Base-by-base conservation (phyloP, 2,329 filamentous ascomycete genomes). In the Pseudopithomyces maydicus region DNA sequence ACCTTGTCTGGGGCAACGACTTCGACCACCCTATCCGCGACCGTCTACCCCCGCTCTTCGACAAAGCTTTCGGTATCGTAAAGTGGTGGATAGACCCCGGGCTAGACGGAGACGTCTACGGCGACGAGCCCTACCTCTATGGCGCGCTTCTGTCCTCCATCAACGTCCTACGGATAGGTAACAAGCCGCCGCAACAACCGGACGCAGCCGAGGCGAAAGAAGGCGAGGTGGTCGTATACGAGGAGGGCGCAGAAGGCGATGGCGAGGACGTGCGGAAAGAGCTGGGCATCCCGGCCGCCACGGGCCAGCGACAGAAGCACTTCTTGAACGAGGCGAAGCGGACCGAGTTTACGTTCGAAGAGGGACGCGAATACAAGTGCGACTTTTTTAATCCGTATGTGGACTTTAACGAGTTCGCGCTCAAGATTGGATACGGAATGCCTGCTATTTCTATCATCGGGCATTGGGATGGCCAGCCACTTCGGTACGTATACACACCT, bases 311-410 rank as follows among this genome's bases (percentile, higher is more conserved):
- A 59, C 85, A 84, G 74, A 88, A 87, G 67, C 78, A 80, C 66
- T 90, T 89, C 66, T 77, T 90, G 53, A 79, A 80, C 4, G 80
- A 86, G 66, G 73, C 75, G 20, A 81, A 83, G 55, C 77, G 86
- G 62, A 81, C 81, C 61, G 73, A 75, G 1, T 90, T 88, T 69
- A 78, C 77, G 11, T 90, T 89, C 71, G 85, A 89, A 67, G 79
- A 79, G 48, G 87, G 85, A 0, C 79, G 86, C 61, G 77, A 81
- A 55, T 90, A 90, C 76, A 77, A 81, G 57, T 84, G 81, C 61
- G 88, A 90, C 73, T 98, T 99, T 76, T 96, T 89, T 76, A 98
- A 98, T 74, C 90, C 90, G 1, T 97, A 96, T 76, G 77, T 99
- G 44, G 92, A 96, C 75, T 97, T 98, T 74, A 89, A 88, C 69